Evolutionary conservation across 371 early-diverging fungal species (phyloP).

Genomic region (Mucor indicus): DNA sequence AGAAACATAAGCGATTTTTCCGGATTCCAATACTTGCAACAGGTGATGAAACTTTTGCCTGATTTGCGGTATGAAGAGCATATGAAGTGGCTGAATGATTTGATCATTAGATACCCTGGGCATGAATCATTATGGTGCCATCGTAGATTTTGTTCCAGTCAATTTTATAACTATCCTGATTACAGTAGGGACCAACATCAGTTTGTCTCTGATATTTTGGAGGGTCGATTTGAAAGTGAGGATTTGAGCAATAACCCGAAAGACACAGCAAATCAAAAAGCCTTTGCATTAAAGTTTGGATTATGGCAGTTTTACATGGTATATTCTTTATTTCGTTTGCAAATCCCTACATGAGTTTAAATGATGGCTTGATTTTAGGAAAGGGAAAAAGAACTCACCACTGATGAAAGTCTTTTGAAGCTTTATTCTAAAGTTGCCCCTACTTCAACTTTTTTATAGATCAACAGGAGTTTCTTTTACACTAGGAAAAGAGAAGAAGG

Average conservation of each 20-base stretch:
- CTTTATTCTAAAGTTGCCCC: background rate
- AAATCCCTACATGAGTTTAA: background rate
- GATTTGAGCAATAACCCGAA: background rate
- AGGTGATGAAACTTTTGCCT: constrained; percentile 16
- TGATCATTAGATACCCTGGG: constrained; percentile 49
- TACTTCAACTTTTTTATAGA: background rate
- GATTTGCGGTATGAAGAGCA: constrained; percentile 2
- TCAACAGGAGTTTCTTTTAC: too few relatives aligned
- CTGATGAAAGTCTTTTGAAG: background rate
- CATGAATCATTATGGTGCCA: constrained; percentile 63
- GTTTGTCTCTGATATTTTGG: constrained; percentile 12
- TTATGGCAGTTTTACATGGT: constrained; percentile 31
- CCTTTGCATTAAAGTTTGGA: constrained; percentile 33
- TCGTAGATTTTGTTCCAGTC: constrained; percentile 39
- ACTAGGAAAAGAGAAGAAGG: too few relatives aligned
- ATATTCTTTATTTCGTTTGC: too few relatives aligned
- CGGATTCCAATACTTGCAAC: constrained; percentile 51
- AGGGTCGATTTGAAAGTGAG: constrained; percentile 3
- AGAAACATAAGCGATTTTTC: constrained; percentile 58
- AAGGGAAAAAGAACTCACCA: too few relatives aligned
- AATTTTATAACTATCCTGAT: background rate
- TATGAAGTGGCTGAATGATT: constrained; percentile 28
- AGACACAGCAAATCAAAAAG: constrained; percentile 9
- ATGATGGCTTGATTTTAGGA: too few relatives aligned
- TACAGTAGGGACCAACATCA: constrained; percentile 10